A percentile compares a stretch with the other conserved stretches of the same genome.
These are phyloP conservation scores for Kwoniella newhampshirensis DNA, from an alignment of 768 basidiomycete species.

Conservation along the genomic window DNA sequence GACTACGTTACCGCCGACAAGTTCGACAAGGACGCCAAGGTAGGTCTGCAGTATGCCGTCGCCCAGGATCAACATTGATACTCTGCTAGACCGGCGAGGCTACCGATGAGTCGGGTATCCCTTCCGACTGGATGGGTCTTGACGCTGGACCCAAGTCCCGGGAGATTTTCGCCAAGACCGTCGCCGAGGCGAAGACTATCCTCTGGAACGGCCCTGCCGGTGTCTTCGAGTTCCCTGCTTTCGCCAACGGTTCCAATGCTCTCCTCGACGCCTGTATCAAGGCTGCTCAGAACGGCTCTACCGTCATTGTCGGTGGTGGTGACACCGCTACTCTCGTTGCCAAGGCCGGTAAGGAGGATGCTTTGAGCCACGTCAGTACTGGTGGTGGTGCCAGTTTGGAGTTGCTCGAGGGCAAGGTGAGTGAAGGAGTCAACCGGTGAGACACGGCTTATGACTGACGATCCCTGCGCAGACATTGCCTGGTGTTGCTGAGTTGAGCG, in stretches of 20 bases:
- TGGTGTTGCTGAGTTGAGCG: conserved; percentile 85
- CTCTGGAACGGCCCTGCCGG: conserved; percentile 94
- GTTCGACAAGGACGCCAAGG: conserved; percentile 87
- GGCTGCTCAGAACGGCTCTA: conserved; percentile 79
- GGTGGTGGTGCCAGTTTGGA: conserved; percentile 75
- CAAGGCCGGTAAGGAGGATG: conserved; percentile 77
- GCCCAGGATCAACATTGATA: neutral
- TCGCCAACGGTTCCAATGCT: conserved; percentile 77
- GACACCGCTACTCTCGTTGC: conserved; percentile 80
- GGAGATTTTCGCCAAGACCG: conserved; percentile 73
- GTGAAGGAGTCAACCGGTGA: conserved; percentile 1
- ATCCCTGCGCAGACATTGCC: conserved; percentile 65
- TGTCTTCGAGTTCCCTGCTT: conserved; percentile 94
- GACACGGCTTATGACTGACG: neutral
- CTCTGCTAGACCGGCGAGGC: conserved; percentile 64
- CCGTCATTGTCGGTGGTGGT: conserved; percentile 87
- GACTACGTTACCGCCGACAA: conserved; percentile 94
- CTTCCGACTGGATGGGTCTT: conserved; percentile 90
- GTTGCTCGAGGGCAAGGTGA: conserved; percentile 94
- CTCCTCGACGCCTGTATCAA: conserved; percentile 83
- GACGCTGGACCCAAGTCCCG: conserved; percentile 84
- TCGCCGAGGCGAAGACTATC: conserved; percentile 87
- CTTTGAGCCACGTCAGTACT: conserved; percentile 93
- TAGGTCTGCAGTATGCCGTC: conserved; percentile 50
- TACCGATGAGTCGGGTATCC: conserved; percentile 82